Conservation (phyloP, 495 filamentous ascomycete genomes). For the Lindgomyces ingoldianus region DNA sequence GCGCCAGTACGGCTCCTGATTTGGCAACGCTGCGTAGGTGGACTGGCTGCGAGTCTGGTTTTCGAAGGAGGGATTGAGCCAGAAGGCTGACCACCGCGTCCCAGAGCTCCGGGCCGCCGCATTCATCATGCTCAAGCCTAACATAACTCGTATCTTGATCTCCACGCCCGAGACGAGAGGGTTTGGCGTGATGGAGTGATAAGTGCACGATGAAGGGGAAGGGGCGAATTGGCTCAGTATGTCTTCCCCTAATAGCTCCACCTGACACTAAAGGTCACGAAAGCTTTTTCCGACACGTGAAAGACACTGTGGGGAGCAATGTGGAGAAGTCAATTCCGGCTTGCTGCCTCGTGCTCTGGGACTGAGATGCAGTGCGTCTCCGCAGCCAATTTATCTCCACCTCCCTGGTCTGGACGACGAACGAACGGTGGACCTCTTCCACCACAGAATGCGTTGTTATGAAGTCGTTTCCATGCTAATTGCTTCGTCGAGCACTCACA, state of each 20-base stretch:
- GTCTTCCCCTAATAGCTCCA: neutral
- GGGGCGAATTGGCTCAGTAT: too few relatives aligned
- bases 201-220: too few relatives aligned
- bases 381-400: neutral
- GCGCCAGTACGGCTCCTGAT: slow-evolving; percentile 44
- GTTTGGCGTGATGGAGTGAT: neutral
- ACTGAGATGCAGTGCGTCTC: neutral
- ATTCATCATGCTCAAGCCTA: neutral
- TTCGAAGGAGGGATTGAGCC: neutral
- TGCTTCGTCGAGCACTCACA: too few relatives aligned
- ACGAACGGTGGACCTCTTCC: neutral
- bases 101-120: neutral
- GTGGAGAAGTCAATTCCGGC: neutral
- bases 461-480: too few relatives aligned
- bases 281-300: neutral
- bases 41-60: neutral
- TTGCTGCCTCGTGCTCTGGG: neutral
- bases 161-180: neutral
- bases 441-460: too few relatives aligned
- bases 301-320: neutral
- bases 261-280: neutral
- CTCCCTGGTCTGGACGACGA: neutral
- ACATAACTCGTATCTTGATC: neutral
- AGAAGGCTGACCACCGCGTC: neutral
- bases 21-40: neutral